Conservation (phyloP, 495 filamentous ascomycete species). For the Penicillium waksmanii region DNA sequence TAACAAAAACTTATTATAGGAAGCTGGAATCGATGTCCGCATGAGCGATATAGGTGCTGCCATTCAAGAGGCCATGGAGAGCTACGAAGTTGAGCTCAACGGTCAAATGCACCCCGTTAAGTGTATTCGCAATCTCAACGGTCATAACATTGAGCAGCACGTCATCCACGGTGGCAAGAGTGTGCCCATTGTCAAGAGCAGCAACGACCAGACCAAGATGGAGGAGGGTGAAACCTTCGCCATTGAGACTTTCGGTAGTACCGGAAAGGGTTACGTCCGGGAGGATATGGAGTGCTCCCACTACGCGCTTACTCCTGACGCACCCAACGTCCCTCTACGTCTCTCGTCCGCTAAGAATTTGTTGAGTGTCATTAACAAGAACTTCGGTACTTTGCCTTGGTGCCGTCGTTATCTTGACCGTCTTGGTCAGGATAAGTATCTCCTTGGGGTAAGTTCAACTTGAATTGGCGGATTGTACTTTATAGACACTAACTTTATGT, state of each 20-base stretch:
- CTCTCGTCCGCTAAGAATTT: conserved; percentile 79
- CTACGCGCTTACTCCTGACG: conserved; percentile 69
- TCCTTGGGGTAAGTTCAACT: conserved; percentile 67
- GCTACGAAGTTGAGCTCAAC: conserved; percentile 65
- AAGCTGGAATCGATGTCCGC: conserved; percentile 64
- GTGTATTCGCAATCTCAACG: conserved; percentile 84
- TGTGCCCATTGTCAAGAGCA: conserved; percentile 85
- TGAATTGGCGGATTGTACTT: no score
- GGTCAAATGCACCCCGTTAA: conserved; percentile 82
- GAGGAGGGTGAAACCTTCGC: conserved; percentile 93
- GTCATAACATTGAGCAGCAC: conserved; percentile 85
- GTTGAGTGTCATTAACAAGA: conserved; percentile 85
- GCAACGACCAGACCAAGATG: conserved; percentile 81
- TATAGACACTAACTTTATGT: conserved; percentile 23
- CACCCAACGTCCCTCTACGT: conserved; percentile 66
- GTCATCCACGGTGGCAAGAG: conserved; percentile 89
- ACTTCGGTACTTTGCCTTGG: conserved; percentile 88
- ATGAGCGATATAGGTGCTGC: conserved; percentile 63
- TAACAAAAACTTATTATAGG: conserved; percentile 38
- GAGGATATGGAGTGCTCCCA: conserved; percentile 82
- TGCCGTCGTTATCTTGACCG: conserved; percentile 85
- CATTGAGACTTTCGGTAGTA: conserved; percentile 93
- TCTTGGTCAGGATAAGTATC: conserved; percentile 84
- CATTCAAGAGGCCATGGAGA: conserved; percentile 71
- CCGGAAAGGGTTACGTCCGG: conserved; percentile 80